Base-by-base conservation (phyloP, 2,329 filamentous ascomycete genomes). In the Alternaria angustiovoidea region DNA sequence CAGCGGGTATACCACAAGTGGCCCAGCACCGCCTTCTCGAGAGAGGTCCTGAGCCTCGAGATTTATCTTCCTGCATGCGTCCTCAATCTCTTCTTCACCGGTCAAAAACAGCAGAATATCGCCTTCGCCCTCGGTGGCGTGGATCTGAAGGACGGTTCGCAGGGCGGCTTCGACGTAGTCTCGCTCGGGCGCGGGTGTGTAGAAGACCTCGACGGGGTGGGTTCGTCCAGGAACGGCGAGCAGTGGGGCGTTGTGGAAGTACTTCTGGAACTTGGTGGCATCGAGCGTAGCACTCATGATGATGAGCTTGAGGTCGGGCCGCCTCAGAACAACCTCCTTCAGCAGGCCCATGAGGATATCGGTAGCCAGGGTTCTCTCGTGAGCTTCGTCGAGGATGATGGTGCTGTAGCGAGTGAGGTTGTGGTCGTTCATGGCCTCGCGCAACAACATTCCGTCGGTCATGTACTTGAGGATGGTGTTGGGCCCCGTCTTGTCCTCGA, bases 381-480 rank as follows among this genome's bases (percentile, higher is more conserved):
- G 95, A 4, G 95, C 95, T 76, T 99, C 95, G 77, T 99, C 95
- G 70, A 99, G 86, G 90, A 99, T 99, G 73, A 99, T 97, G 62
- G 95, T 93, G 1, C 93, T 96, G 75, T 99, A 99, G 66, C 91
- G 88, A 73, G 87, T 91, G 67, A 99, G 82, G 70, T 97, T 91
- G 0, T 94, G 91, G 76, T 99, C 95, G 68, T 97, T 86, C 52
- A 99, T 85, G 75, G 97, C 93, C 81, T 99, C 95, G 82, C 95
- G 88, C 81, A 97, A 89, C 76, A 99, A 87, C 92, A 98, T 98
- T 79, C 95, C 95, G 73, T 99, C 95, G 16, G 95, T 99, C 94
- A 99, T 97, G 82, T 99, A 99, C 82, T 99, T 99, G 83, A 99
- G 97, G 74, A 90, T 92, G 1, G 95, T 99, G 18, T 89, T 86